Percentiles rank a stretch among this genome's conserved stretches.
Evolutionary conservation across 2,329 filamentous ascomycete species (phyloP).

Genomic region (Claviceps paspali): DNA sequence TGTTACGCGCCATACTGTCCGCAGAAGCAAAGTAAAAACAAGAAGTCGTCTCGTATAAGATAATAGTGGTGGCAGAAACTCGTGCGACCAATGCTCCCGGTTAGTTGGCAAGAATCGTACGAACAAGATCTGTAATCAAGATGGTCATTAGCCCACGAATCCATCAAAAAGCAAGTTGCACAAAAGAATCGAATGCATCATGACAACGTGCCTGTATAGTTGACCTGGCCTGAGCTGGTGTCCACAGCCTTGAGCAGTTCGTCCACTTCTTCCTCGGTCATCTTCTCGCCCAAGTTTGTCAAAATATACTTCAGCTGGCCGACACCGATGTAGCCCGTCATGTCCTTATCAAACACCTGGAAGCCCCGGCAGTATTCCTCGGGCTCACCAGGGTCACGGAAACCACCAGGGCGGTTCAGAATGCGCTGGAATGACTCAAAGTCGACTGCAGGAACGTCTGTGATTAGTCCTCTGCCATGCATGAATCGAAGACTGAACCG

Average conservation of each 20-base stretch:
- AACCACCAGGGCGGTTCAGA: conserved; percentile 92
- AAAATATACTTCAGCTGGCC: conserved; percentile 96
- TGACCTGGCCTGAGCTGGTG: conserved; percentile 89
- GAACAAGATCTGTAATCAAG: conserved; percentile 52
- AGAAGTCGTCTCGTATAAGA: conserved; percentile 8
- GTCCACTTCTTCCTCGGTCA: conserved; percentile 97
- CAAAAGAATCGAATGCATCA: too few species aligned
- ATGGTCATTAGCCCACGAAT: conserved; percentile 5
- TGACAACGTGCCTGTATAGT: conserved; percentile 66
- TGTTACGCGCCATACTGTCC: conserved; percentile 4
- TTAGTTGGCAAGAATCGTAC: conserved; percentile 75
- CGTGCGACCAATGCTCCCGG: conserved; percentile 6
- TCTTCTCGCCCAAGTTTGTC: conserved; percentile 97
- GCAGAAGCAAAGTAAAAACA: conserved; percentile 2
- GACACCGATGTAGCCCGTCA: conserved; percentile 94
- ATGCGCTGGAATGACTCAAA: conserved; percentile 95
- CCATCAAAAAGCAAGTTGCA: too few species aligned
- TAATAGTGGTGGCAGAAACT: background rate
- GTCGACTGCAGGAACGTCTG: conserved; percentile 52
- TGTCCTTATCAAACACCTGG: conserved; percentile 98
- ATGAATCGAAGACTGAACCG: background rate
- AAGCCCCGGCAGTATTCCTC: conserved; percentile 98
- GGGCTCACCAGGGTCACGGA: conserved; percentile 94
- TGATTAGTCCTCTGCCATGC: background rate
- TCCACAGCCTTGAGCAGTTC: conserved; percentile 97